A percentile compares a stretch with the other conserved stretches of the same genome.
These are phyloP conservation scores for Calocera cornea DNA, from an alignment of 768 basidiomycete genomes.

Conservation along the genomic window DNA sequence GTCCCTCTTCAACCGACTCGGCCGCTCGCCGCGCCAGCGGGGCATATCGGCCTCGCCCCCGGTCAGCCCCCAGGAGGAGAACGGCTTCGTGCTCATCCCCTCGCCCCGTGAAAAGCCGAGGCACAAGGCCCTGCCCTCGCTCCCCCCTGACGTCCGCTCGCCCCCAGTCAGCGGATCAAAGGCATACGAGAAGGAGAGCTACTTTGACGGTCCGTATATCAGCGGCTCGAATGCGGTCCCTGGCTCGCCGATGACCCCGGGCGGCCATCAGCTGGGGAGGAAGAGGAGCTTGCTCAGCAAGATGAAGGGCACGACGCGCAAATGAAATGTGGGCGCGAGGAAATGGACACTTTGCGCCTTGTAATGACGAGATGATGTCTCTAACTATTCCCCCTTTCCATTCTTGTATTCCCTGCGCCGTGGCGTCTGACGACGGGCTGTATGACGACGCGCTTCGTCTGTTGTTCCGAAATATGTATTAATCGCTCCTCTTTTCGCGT, in stretches of 20 bases:
- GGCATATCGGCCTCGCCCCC: not conserved
- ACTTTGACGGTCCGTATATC: slow-evolving; percentile 34
- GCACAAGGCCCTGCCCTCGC: slow-evolving; percentile 43
- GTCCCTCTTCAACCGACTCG: not conserved
- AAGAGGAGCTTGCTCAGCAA: slow-evolving; percentile 72
- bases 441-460: not conserved
- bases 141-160: slow-evolving; percentile 25
- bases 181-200: slow-evolving; percentile 23
- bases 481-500: not conserved
- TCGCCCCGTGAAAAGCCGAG: slow-evolving; percentile 18
- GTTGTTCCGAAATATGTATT: not conserved
- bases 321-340: not conserved
- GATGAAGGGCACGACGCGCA: slow-evolving; percentile 54
- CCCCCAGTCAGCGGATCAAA: slow-evolving; percentile 20
- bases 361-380: not conserved
- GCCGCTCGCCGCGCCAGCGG: not conserved
- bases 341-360: not conserved
- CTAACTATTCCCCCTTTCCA: not conserved
- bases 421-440: not conserved
- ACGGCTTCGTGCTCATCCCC: slow-evolving; percentile 50
- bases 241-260: slow-evolving; percentile 9
- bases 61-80: not conserved
- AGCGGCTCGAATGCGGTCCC: not conserved
- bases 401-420: not conserved
- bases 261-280: slow-evolving; percentile 38